These are phyloP conservation scores for Phlebiopsis flavidoalba DNA, from an alignment of 768 basidiomycete species.

Conservation along the genomic window DNA sequence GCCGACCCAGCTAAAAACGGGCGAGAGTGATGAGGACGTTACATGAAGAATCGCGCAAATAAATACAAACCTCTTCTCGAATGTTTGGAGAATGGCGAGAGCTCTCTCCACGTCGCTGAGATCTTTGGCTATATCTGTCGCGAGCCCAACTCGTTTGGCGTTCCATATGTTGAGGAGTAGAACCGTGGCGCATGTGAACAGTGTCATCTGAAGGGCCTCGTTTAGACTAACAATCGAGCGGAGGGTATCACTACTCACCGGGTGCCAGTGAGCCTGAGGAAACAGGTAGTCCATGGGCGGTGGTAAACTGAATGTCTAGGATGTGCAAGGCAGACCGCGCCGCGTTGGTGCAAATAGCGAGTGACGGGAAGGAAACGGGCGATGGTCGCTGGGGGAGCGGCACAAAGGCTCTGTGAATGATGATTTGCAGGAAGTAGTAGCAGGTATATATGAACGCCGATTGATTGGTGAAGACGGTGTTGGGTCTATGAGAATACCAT, in stretches of 20 bases:
- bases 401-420: conserved; percentile 77
- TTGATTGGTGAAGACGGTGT: conserved; percentile 40
- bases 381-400: conserved; percentile 52
- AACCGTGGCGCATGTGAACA: conserved; percentile 45
- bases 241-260: background rate
- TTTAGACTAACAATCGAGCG: no score
- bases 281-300: conserved; percentile 4
- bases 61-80: conserved; percentile 12
- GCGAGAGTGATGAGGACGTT: background rate
- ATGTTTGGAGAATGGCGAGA: conserved; percentile 25
- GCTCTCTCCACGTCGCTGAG: conserved; percentile 51
- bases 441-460: conserved; percentile 45
- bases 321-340: conserved; percentile 41
- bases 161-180: conserved; percentile 55
- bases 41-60: background rate
- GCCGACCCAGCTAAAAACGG: background rate
- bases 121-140: conserved; percentile 36
- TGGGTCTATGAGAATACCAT: conserved; percentile 35
- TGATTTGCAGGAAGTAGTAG: conserved; percentile 54
- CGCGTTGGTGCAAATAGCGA: conserved; percentile 46
- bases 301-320: conserved; percentile 28
- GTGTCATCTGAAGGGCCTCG: conserved; percentile 1
- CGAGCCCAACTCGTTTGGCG: conserved; percentile 37
- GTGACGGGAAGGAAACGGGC: conserved; percentile 36
- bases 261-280: background rate